phyloP scores from a whole-genome alignment of 1,284 basidiomycete species.

The Fomitopsis schrenkii region DNA sequence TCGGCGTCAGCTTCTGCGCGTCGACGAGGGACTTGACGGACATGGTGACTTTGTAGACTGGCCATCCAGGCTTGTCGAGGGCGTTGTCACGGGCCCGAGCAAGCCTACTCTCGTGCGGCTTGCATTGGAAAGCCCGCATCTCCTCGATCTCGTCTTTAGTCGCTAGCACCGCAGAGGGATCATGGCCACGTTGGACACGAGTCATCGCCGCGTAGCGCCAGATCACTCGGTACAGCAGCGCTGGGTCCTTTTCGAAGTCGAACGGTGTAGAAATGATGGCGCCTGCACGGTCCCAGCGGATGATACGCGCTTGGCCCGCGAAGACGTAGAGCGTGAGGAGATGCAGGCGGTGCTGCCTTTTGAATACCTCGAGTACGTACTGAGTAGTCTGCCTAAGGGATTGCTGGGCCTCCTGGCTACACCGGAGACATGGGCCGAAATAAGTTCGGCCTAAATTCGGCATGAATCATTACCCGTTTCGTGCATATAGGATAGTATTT shows the following conservation, averaged over 20 bases:
- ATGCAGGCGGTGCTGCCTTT: conserved; percentile 9
- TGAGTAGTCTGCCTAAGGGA: too few species aligned
- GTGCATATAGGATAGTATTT: too few species aligned
- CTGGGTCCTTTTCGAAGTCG: conserved; percentile 8
- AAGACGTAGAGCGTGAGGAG: conserved; percentile 12
- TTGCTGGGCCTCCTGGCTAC: too few species aligned
- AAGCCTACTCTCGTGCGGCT: too few species aligned
- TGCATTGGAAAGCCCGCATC: neutral
- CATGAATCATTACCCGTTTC: too few species aligned
- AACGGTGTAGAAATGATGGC: conserved; percentile 10
- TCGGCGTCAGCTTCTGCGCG: neutral
- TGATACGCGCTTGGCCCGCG: conserved; percentile 8
- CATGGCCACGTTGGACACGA: conserved; percentile 7
- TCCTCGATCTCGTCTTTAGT: neutral
- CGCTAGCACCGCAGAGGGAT: conserved; percentile 5
- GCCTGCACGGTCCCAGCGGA: conserved; percentile 16
- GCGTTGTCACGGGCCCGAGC: neutral
- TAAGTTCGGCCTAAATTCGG: too few species aligned
- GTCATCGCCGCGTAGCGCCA: conserved; percentile 9
- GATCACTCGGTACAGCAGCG: conserved; percentile 9
- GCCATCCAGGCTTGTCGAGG: neutral
- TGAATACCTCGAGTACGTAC: too few species aligned
- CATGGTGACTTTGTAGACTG: conserved; percentile 1
- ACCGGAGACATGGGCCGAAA: too few species aligned
- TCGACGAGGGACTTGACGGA: neutral